Base-by-base conservation (phyloP, 2,329 filamentous ascomycete species). In the Microascus cirrosus region DNA sequence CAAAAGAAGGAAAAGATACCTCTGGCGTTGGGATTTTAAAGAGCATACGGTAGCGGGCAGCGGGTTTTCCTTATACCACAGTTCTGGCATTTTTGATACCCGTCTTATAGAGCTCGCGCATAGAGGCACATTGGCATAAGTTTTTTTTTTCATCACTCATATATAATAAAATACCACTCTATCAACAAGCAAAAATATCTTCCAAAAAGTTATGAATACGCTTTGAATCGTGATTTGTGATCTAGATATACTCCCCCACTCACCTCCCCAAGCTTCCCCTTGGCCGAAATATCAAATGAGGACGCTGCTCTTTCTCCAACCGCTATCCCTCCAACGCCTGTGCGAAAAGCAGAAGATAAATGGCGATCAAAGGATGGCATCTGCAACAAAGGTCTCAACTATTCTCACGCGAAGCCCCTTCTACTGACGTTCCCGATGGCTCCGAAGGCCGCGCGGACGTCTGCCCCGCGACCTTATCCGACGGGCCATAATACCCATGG, bases 401-500 rank as follows among this genome's bases (percentile, higher is more conserved):
- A 34, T 24, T 8, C 15, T 45, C 34, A 28, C 5, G 24, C 24
- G 20, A 34, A 12, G 25, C n/a, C 28, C 8, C 12, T 32, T 18
- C 34, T 12, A 18, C n/a, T 10, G 45, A 8, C 45, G 20, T 22
- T 8, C 11, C 45, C 45, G 45, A n/a, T 8, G n/a, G 20, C 45
- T 8, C 7, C 45, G 45, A 11, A 24, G n/a, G 3, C 28, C 28
- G 10, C 8, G 51, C 50, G 11, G 34, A 32, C 25, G 56, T 58
- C 56, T 58, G 56, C 32, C 56, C 56, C 34, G 34, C 50, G 7
- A 58, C 15, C 50, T 36, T 53, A 15, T 54, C 56, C 32, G 25
- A 12, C 48, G 56, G 56, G 12, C 56, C 56, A 24, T 58, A 58
- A 18, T 58, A 54, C 36, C 56, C 56, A 15, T 58, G 56, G 22